These are phyloP conservation scores for Hemileccinum rubropunctum DNA, from an alignment of 768 basidiomycete species.

Conservation along the genomic window DNA sequence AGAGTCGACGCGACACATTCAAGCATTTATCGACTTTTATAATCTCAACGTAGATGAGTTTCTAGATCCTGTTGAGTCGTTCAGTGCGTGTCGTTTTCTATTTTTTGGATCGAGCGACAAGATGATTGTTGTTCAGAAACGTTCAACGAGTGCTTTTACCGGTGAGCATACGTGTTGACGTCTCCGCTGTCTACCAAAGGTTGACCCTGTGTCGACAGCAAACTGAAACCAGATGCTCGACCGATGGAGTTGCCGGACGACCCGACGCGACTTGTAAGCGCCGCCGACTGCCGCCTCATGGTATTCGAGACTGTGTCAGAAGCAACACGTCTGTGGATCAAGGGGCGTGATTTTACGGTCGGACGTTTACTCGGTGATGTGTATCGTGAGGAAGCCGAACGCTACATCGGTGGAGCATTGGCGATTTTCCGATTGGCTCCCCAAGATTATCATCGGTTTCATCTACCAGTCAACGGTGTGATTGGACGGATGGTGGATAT, in stretches of 20 bases:
- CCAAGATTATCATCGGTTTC: conserved; percentile 95
- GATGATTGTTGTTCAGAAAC: conserved; percentile 50
- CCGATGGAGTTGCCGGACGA: conserved; percentile 73
- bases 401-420: conserved; percentile 77
- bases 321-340: conserved; percentile 93
- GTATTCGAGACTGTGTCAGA: conserved; percentile 83
- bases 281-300: conserved; percentile 97
- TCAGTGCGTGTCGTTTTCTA: conserved; percentile 52
- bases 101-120: background rate
- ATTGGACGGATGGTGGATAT: conserved; percentile 84
- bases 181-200: background rate
- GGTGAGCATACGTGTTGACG: conserved; percentile 34
- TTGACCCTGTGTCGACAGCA: conserved; percentile 42
- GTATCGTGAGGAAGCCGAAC: conserved; percentile 66
- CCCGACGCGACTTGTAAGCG: conserved; percentile 75
- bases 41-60: conserved; percentile 81
- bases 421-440: conserved; percentile 92
- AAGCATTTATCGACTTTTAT: conserved; percentile 87
- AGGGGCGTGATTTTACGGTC: conserved; percentile 91
- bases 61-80: conserved; percentile 75
- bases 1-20: conserved; percentile 81
- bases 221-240: conserved; percentile 80
- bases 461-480: conserved; percentile 79
- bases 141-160: conserved; percentile 92
- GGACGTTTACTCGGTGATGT: conserved; percentile 73